Conservation (phyloP, 2,329 filamentous ascomycete genomes). For the Lasiodiplodia sp. region DNA sequence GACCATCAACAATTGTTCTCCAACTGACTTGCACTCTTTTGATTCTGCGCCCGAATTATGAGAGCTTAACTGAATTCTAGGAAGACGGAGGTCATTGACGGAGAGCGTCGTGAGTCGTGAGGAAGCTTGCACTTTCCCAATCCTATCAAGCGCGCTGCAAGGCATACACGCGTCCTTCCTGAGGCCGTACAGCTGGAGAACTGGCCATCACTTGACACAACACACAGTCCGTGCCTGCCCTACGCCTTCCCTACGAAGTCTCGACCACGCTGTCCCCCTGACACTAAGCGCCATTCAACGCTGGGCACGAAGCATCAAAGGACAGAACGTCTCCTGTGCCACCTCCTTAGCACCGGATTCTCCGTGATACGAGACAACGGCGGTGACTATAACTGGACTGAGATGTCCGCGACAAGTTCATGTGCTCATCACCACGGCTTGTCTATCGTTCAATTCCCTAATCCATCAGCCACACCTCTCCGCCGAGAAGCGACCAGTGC, state of each 20-base stretch:
- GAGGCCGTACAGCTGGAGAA: background rate
- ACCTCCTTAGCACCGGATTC: background rate
- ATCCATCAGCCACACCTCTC: background rate
- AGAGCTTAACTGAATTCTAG: background rate
- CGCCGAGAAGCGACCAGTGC: background rate
- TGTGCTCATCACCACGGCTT: background rate
- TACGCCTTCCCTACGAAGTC: background rate
- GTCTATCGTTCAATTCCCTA: background rate
- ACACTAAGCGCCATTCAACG: background rate
- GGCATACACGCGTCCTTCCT: background rate
- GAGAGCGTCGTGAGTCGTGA: background rate
- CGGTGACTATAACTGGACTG: background rate
- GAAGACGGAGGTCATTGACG: background rate
- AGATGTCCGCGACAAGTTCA: background rate
- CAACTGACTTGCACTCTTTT: background rate
- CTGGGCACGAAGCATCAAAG: background rate
- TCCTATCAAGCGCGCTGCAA: background rate
- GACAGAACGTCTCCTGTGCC: background rate
- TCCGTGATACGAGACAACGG: background rate
- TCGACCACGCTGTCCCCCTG: background rate
- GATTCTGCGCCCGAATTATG: background rate
- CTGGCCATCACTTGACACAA: background rate
- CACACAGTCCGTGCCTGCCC: background rate
- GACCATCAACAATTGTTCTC: background rate
- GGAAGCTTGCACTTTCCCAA: background rate